phyloP scores from a whole-genome alignment of 805 yeast genomes.

The Blastobotrys terrestris region DNA sequence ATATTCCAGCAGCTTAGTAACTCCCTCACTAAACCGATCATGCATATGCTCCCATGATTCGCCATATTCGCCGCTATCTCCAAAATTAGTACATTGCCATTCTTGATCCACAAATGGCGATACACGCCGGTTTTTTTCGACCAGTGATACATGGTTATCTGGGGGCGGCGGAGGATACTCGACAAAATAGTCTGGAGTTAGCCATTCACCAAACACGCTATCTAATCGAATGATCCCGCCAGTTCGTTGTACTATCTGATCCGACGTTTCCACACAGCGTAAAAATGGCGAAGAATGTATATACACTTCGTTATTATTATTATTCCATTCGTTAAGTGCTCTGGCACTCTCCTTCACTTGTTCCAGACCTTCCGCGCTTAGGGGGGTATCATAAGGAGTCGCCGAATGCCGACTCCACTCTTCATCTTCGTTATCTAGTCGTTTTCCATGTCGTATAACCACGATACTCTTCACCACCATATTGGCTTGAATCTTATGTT shows the following conservation, averaged over 20 bases:
- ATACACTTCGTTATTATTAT: conserved; percentile 8
- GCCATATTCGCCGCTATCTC: conserved; percentile 31
- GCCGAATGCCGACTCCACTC: conserved; percentile 30
- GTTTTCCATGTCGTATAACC: conserved; percentile 32
- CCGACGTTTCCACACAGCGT: conserved; percentile 35
- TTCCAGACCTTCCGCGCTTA: conserved; percentile 25
- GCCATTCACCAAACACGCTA: conserved; percentile 35
- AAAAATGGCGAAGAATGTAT: conserved; percentile 33
- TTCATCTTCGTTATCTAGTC: conserved; percentile 29
- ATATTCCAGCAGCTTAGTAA: conserved; percentile 20
- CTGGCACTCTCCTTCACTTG: conserved; percentile 26
- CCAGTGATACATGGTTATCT: conserved; percentile 29
- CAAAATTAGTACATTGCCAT: conserved; percentile 25
- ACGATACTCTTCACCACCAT: conserved; percentile 18
- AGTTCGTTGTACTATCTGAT: conserved; percentile 20
- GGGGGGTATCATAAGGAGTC: conserved; percentile 35
- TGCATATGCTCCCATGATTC: conserved; percentile 35
- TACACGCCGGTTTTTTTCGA: conserved; percentile 5
- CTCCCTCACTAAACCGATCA: conserved; percentile 26
- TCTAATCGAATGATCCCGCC: conserved; percentile 23
- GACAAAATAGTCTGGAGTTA: conserved; percentile 33
- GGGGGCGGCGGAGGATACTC: conserved; percentile 32
- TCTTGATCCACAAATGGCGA: conserved; percentile 16
- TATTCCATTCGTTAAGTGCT: conserved; percentile 13
- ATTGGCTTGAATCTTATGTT: no score